Evolutionary conservation across 2,329 filamentous ascomycete species (phyloP).

Genomic region (Chrysosporium queenslandicum): DNA sequence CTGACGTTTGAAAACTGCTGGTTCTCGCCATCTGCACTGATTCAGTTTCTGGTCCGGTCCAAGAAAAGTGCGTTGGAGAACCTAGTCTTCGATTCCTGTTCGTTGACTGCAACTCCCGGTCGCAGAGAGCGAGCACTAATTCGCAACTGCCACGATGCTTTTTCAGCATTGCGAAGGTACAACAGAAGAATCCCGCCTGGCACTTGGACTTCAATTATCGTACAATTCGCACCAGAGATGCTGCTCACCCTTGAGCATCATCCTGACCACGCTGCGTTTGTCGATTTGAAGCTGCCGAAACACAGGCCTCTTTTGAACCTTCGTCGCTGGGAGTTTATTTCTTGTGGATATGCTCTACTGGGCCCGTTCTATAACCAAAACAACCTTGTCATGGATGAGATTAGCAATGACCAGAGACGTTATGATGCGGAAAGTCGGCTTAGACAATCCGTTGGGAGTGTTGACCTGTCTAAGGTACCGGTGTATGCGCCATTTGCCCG

Average conservation of each 20-base stretch:
- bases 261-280: conserved; percentile 16
- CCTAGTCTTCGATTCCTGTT: conserved; percentile 55
- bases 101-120: conserved; percentile 44
- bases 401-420: not conserved
- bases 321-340: conserved; percentile 44
- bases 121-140: conserved; percentile 6
- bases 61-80: conserved; percentile 41
- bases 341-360: conserved; percentile 52
- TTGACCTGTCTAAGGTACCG: not conserved
- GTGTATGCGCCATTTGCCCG: not conserved
- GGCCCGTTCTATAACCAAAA: conserved; percentile 30
- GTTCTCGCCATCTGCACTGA: conserved; percentile 50
- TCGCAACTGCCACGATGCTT: conserved; percentile 10
- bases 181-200: conserved; percentile 32
- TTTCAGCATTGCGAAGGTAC: conserved; percentile 22
- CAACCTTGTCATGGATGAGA: conserved; percentile 22
- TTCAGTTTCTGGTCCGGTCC: conserved; percentile 44
- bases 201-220: conserved; percentile 44
- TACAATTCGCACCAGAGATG: conserved; percentile 41
- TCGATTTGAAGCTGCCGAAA: conserved; percentile 7
- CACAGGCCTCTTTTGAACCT: conserved; percentile 27
- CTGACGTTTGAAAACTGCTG: conserved; percentile 61
- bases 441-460: not conserved
- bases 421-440: not conserved
- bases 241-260: conserved; percentile 28